Conservation (phyloP, 805 yeast species). For the Kodamaea leandrae region DNA sequence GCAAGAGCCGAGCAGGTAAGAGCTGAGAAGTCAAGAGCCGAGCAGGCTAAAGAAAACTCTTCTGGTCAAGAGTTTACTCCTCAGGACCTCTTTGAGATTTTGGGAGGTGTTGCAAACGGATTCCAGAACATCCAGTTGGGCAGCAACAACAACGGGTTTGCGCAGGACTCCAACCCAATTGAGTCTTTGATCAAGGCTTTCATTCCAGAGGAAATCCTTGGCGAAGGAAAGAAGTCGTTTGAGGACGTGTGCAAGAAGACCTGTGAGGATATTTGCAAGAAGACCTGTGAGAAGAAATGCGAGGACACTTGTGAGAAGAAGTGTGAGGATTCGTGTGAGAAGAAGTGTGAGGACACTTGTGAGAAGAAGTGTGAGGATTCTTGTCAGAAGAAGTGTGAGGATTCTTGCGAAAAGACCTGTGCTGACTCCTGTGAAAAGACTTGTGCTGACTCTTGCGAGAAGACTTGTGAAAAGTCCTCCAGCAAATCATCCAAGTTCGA, state of each 20-base stretch:
- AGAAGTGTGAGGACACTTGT: too few species aligned
- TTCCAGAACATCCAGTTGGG: conserved; percentile 1
- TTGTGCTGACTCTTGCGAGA: too few species aligned
- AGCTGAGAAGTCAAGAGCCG: background rate
- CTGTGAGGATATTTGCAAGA: background rate
- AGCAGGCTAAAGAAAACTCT: background rate
- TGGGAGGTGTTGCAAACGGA: background rate
- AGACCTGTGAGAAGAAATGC: too few species aligned
- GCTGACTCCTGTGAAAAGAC: too few species aligned
- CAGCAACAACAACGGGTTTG: background rate
- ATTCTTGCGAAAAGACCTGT: too few species aligned
- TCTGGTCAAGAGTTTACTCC: background rate
- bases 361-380: too few species aligned
- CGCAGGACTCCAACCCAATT: conserved; percentile 3
- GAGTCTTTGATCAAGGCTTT: conserved; percentile 4
- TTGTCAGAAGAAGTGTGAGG: too few species aligned
- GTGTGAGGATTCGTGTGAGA: too few species aligned
- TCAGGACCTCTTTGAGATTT: conserved; percentile 3
- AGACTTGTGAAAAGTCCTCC: too few species aligned
- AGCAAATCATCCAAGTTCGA: too few species aligned
- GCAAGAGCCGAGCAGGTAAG: background rate
- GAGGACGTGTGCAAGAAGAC: background rate
- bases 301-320: too few species aligned
- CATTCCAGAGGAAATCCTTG: background rate
- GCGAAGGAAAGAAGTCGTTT: background rate